Evolutionary conservation across 768 basidiomycete genomes (phyloP).

Genomic region (Cantharellus cinnabarinus): DNA sequence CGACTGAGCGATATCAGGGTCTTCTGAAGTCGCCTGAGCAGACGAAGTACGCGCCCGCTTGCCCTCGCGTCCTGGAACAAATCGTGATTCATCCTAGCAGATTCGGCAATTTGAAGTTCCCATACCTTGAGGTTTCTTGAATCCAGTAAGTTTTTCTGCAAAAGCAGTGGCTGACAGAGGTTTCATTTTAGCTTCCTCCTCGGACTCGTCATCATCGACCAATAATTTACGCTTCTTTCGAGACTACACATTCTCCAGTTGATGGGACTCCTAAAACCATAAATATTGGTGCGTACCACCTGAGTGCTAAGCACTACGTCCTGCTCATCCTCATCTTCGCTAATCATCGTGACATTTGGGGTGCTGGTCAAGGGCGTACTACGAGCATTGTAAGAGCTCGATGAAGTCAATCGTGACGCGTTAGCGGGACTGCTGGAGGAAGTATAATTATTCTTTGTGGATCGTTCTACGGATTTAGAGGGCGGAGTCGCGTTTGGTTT

Average conservation of each 20-base stretch:
- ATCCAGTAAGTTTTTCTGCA: slow-evolving; percentile 6
- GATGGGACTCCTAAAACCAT: background rate
- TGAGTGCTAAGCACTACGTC: background rate
- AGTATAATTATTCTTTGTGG: no score
- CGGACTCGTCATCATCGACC: slow-evolving; percentile 1
- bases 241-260: background rate
- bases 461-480: no score
- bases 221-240: background rate
- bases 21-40: background rate
- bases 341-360: background rate
- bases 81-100: slow-evolving; percentile 12
- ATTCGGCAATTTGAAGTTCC: slow-evolving; percentile 36
- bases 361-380: background rate
- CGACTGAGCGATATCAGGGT: background rate
- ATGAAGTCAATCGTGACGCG: background rate
- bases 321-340: background rate
- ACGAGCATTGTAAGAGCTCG: background rate
- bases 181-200: slow-evolving; percentile 1
- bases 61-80: background rate
- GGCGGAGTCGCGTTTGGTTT: no score
- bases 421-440: background rate
- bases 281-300: background rate
- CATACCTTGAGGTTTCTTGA: slow-evolving; percentile 15
- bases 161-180: background rate
- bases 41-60: background rate